A percentile compares a stretch with the other conserved stretches of the same genome.
phyloP scores from a whole-genome alignment of 345 rosid species.

The Kernera saxatilis region DNA sequence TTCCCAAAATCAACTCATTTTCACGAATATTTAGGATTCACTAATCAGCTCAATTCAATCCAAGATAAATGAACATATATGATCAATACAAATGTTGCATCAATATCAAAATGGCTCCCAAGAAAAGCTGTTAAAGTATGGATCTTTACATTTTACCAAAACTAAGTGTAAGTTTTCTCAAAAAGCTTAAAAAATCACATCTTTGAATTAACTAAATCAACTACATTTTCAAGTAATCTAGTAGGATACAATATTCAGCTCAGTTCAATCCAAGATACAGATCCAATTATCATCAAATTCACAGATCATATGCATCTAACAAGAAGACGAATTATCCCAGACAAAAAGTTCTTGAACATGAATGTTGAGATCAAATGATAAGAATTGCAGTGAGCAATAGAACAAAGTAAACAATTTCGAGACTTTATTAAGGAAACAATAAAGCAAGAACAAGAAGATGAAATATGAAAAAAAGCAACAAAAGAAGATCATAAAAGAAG shows the following conservation, averaged over 20 bases:
- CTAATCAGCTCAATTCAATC: no score
- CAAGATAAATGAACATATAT: neutral
- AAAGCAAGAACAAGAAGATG: neutral
- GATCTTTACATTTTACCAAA: constrained; percentile 7
- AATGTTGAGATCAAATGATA: neutral
- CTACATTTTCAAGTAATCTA: neutral
- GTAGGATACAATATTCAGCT: neutral
- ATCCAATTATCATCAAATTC: constrained; percentile 17
- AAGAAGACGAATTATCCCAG: neutral
- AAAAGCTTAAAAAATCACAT: neutral
- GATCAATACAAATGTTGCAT: no score
- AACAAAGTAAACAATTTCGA: neutral
- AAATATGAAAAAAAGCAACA: neutral
- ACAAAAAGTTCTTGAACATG: neutral
- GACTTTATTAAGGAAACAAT: neutral
- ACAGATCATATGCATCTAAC: neutral
- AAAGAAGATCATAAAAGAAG: neutral
- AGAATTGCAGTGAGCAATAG: neutral
- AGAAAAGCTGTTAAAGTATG: neutral
- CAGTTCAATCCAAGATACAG: neutral
- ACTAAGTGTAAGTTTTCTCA: neutral
- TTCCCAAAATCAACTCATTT: no score
- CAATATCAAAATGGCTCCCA: neutral
- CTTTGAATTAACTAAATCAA: neutral
- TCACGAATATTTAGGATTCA: no score